Evolutionary conservation across 2,329 filamentous ascomycete genomes (phyloP), one percentile per base, ranked within the genome.

Genomic region (Aspergillus vadensis): DNA sequence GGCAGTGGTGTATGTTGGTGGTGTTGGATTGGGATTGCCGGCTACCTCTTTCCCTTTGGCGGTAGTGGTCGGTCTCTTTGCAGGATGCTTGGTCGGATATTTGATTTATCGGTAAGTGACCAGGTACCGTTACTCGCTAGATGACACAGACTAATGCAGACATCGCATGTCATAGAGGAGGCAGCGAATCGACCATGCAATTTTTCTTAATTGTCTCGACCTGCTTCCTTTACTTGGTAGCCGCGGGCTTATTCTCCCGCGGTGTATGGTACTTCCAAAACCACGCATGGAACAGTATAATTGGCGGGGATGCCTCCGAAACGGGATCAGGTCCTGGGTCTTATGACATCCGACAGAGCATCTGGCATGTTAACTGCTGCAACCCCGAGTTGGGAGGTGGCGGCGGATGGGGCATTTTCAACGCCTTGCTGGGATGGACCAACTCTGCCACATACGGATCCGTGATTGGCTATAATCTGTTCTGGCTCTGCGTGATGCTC

Each of bases 401-500:
- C 51, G 87, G 88, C 39, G 91, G 90, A 48, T 96, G 91, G 92
- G 91, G 91, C 58, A 87, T 96, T 66, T 92, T 96, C 82, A 94
- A 96, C 69, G 87, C 91, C 60, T 82, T 96, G 56, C 82, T 96
- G 10, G 92, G 92, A 60, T 97, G 92, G 92, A 85, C 87, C 63
- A 96, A 96, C 79, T 91, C 90, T 12, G 92, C 91, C 5, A 96
- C 92, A 1, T 92, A 94, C 69, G 91, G 92, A 55, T 93, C 91
- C 1, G 89, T 96, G 65, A 87, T 96, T 64, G 88, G 90, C 1
- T 96, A 96, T 79, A 96, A 95, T 73, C 60, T 94, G 15, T 96
- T 96, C 80, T 97, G 92, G 92, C 77, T 95, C 54, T 81, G 80
- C 8, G 82, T 91, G 65, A 91, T 92, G 59, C 62, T 81, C 15